A percentile compares a stretch with the other conserved stretches of the same genome.
Conservation (phyloP, 768 basidiomycete genomes). For the Termitomyces heimii region DNA sequence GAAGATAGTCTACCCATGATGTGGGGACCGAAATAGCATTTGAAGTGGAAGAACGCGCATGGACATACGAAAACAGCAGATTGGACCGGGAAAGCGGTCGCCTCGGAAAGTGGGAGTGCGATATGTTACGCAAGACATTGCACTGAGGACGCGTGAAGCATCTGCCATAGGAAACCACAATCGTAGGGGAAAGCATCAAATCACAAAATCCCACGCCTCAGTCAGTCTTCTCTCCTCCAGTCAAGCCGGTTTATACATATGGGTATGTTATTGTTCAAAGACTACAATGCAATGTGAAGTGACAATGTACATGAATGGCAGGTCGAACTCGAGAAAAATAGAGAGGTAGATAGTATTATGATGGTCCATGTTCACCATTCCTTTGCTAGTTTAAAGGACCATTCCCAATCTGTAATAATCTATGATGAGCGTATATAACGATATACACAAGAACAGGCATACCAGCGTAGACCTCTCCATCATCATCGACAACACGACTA, state of each 20-base stretch:
- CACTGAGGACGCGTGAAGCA: conserved; percentile 10
- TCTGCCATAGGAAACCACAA: conserved; percentile 5
- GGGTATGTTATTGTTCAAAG: conserved; percentile 12
- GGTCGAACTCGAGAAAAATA: conserved; percentile 6
- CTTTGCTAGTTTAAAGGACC: conserved; percentile 89
- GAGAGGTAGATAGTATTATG: not conserved
- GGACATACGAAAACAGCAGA: not conserved
- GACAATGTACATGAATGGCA: conserved; percentile 9
- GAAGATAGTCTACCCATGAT: conserved; percentile 68
- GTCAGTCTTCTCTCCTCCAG: not conserved
- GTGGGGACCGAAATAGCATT: conserved; percentile 6
- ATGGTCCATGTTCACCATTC: conserved; percentile 61
- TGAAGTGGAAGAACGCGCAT: conserved; percentile 10
- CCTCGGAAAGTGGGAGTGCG: not conserved
- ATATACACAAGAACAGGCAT: conserved; percentile 17
- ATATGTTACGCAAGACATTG: not conserved
- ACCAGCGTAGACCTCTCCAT: conserved; percentile 77
- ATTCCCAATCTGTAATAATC: conserved; percentile 62
- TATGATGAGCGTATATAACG: not conserved
- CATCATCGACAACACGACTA: conserved; percentile 87
- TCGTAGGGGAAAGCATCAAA: not conserved
- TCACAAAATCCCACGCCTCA: not conserved
- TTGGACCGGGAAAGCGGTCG: not conserved
- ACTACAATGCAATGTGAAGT: conserved; percentile 10
- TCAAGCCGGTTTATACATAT: conserved; percentile 2